phyloP scores from a whole-genome alignment of 2,329 filamentous ascomycete species.

The Aspergillus hiratsukae region DNA sequence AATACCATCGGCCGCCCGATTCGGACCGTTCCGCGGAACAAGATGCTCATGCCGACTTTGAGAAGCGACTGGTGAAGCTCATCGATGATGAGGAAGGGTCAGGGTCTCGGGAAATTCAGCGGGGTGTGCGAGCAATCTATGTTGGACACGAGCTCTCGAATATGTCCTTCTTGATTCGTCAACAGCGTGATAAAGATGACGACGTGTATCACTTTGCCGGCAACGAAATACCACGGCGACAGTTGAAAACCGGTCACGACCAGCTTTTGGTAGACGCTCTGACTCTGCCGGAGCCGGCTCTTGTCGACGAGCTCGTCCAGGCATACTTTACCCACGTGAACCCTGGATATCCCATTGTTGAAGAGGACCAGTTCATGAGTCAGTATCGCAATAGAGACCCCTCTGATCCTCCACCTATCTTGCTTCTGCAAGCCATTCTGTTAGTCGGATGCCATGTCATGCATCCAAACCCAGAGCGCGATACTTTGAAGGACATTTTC shows the following conservation, averaged over 20 bases:
- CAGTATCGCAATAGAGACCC: conserved; percentile 47
- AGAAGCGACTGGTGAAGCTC: conserved; percentile 48
- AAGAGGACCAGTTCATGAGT: conserved; percentile 49
- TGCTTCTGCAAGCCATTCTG: conserved; percentile 49
- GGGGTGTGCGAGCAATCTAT: conserved; percentile 48
- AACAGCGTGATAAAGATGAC: conserved; percentile 42
- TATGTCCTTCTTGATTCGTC: conserved; percentile 52
- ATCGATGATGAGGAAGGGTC: conserved; percentile 48
- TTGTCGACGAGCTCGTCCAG: conserved; percentile 48
- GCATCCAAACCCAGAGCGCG: conserved; percentile 36
- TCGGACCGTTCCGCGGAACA: conserved; percentile 32
- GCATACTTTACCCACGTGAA: conserved; percentile 52
- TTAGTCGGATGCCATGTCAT: conserved; percentile 51
- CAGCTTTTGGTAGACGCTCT: conserved; percentile 47
- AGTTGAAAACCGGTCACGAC: conserved; percentile 41
- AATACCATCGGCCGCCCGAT: conserved; percentile 20
- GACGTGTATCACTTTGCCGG: conserved; percentile 43
- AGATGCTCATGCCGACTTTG: conserved; percentile 39
- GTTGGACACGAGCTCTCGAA: conserved; percentile 55
- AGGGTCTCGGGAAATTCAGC: conserved; percentile 44
- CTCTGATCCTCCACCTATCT: conserved; percentile 43
- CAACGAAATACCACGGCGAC: conserved; percentile 41
- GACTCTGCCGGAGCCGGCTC: conserved; percentile 44
- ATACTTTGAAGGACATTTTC: conserved; percentile 46
- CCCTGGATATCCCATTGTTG: conserved; percentile 49